Evolutionary conservation across 1,284 basidiomycete species (phyloP), one percentile per base, ranked within the genome.

Genomic region (Marasmius fiardii): DNA sequence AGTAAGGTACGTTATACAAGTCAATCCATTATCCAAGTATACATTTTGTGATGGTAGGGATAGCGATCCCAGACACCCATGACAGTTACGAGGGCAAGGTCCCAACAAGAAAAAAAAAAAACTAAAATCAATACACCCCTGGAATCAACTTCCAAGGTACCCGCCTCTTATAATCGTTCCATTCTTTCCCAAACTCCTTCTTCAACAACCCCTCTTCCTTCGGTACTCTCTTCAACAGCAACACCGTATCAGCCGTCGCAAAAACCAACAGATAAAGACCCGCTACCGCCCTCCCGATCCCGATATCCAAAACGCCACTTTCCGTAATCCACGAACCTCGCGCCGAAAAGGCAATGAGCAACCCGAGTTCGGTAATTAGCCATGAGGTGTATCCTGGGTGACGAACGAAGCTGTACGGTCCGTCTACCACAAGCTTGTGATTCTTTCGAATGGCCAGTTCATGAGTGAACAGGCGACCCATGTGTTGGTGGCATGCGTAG

Each of bases 171-270:
- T 49, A 49, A 12, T 49, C 47, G n/a, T 7, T 31, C 47, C 47
- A 49, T 4, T 49, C 47, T 26, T 49, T 49, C 47, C 47, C 47
- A 49, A 49, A 49, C 47, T 18, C 47, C 18, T 31, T 49, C 26
- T 49, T 49, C 47, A 49, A 33, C 23, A 49, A 18, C 12, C 47
- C 28, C n/a, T 49, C 47, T 33, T 49, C 47, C 47, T 10, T 49
- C 14, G 47, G 47, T 12, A 49, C 20, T 26, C 47, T 28, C 7
- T 26, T 49, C 47, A 14, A 16, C 47, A 49, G 4, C 10, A 49
- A 20, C 7, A 49, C 11, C 26, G 47, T 49, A 49, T 49, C 47
- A 7, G 10, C 31, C 2, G 20, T 18, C 47, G 28, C 47, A 49
- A 23, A 49, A 26, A 49, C 47, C 26, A 49, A 23, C 14, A 49